These are phyloP conservation scores for Verticillium albo-atrum DNA, from an alignment of 2,329 filamentous ascomycete genomes.

Conservation along the genomic window DNA sequence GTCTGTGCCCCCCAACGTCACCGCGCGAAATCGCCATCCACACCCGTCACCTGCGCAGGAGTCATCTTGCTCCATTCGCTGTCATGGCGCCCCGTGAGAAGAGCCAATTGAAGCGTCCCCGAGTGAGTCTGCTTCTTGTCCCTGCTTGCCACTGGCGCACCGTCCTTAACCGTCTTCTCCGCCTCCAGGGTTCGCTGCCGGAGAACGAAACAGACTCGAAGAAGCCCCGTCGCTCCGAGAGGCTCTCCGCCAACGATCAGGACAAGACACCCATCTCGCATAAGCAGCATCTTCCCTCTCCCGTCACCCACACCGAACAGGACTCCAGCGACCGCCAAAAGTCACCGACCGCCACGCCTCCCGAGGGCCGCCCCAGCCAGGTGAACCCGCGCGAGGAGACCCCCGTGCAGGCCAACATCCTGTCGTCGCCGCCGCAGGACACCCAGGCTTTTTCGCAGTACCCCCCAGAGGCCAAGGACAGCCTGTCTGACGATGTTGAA, in stretches of 20 bases:
- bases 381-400: slow-evolving; percentile 45
- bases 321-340: slow-evolving; percentile 51
- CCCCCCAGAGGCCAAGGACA: slow-evolving; percentile 60
- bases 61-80: background rate
- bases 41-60: background rate
- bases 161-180: slow-evolving; percentile 14
- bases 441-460: slow-evolving; percentile 66
- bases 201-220: slow-evolving; percentile 66
- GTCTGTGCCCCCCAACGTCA: background rate
- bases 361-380: slow-evolving; percentile 54
- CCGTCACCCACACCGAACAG: slow-evolving; percentile 61
- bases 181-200: slow-evolving; percentile 58
- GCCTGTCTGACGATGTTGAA: slow-evolving; percentile 75
- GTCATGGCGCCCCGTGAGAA: slow-evolving; percentile 65
- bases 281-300: slow-evolving; percentile 73
- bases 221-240: slow-evolving; percentile 77
- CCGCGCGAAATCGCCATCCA: background rate
- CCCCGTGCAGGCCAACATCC: slow-evolving; percentile 25
- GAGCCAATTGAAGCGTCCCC: slow-evolving; percentile 78
- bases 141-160: slow-evolving; percentile 12
- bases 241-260: slow-evolving; percentile 51
- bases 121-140: slow-evolving; percentile 48
- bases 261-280: slow-evolving; percentile 55
- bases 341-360: slow-evolving; percentile 68
- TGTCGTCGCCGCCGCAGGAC: slow-evolving; percentile 62